Base-by-base conservation (phyloP, 1,139 yeast species). In the Diutina rugosa region DNA sequence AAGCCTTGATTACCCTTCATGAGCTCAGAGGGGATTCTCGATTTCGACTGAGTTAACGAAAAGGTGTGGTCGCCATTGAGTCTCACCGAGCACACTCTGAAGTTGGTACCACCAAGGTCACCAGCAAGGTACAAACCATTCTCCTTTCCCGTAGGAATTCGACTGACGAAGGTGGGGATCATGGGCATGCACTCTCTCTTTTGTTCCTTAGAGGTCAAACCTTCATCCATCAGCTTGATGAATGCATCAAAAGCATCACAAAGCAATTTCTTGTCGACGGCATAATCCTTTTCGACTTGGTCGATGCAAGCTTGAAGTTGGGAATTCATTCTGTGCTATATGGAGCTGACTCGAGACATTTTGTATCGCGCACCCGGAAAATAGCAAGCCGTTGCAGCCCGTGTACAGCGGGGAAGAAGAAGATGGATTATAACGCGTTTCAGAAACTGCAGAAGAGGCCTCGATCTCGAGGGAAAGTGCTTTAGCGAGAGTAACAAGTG, bases 71-170 rank as follows among this genome's bases (percentile, higher is more conserved):
- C 89, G 54, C 97, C 97, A 56, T 82, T 77, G 62, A 91, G 77
- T 46, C 78, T 67, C 55, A 90, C 88, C 3, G 96, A 89, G 67
- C 97, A 90, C 46, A 90, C 96, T 65, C 97, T 77, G 69, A 91
- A 85, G 68, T 90, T 88, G 57, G 96, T 87, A 55, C 96, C 96
- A 61, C 96, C 96, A 56, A 89, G 76, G 66, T 88, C 96, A 18
- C 90, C 93, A 55, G 96, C 96, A 57, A 89, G 74, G 60, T 74
- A 80, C 55, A 85, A 73, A 28, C 97, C 97, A 56, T 73, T 76
- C 67, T 91, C 98, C 54, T 78, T 77, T 55, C 98, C 98, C 51
- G 78, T 78, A 29, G 98, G 97, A 57, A 89, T 78, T 12, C 79
- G 76, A 6, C 95, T 87, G 38, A 90, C 95, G 66, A 70, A 90